A percentile compares a stretch with the other conserved stretches of the same genome.
Conservation (phyloP, 2,329 filamentous ascomycete genomes). For the Dothideomycetidae sp. region DNA sequence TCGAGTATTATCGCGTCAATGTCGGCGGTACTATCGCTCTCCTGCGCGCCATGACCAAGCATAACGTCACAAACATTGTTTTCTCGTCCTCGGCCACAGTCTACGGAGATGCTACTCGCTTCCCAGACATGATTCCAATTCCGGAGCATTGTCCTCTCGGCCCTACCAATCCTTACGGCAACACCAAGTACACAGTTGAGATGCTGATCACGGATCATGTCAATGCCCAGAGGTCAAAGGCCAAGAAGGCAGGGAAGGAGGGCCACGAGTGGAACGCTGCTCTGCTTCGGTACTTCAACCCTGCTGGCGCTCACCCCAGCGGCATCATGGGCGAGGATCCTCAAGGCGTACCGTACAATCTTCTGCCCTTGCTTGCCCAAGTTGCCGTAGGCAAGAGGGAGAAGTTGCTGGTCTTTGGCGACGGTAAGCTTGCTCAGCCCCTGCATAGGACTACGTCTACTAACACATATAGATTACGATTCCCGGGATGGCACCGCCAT, state of each 20-base stretch:
- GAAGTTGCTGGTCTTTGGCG: conserved; percentile 87
- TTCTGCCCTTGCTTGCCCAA: conserved; percentile 85
- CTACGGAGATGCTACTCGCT: conserved; percentile 91
- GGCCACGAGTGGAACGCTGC: conserved; percentile 82
- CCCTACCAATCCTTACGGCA: conserved; percentile 93
- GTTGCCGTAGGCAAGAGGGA: conserved; percentile 90
- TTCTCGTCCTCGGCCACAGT: conserved; percentile 98
- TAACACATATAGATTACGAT: conserved; percentile 54
- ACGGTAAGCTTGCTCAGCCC: conserved; percentile 46
- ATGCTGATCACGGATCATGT: conserved; percentile 82
- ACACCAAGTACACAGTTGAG: conserved; percentile 90
- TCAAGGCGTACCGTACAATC: conserved; percentile 87
- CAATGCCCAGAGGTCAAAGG: conserved; percentile 70
- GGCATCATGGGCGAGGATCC: conserved; percentile 98
- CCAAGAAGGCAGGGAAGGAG: conserved; percentile 63
- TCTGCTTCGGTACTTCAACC: conserved; percentile 94
- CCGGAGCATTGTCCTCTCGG: conserved; percentile 92
- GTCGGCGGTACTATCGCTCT: conserved; percentile 84
- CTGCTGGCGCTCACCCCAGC: conserved; percentile 81
- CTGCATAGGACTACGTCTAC: conserved; percentile 13
- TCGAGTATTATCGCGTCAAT: conserved; percentile 97
- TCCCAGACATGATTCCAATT: conserved; percentile 97
- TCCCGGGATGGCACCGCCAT: conserved; percentile 88
- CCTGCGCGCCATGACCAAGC: conserved; percentile 69
- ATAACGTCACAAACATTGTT: conserved; percentile 92